Percentiles rank a stretch among this genome's conserved stretches.
These are phyloP conservation scores for Thermoascus crustaceus DNA, from an alignment of 2,329 filamentous ascomycete species.

Conservation along the genomic window DNA sequence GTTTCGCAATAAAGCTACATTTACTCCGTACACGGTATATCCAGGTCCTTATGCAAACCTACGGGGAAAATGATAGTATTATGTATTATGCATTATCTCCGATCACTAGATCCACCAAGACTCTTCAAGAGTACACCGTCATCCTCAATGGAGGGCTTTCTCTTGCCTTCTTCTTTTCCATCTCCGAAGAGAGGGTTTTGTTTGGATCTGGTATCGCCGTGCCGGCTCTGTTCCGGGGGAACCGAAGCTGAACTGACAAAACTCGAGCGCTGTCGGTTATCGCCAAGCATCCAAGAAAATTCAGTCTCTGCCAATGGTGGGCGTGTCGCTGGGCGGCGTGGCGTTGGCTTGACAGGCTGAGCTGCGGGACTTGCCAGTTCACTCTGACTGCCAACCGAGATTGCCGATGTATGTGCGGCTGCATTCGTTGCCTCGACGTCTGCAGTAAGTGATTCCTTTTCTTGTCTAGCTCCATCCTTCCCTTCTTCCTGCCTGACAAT, in stretches of 20 bases:
- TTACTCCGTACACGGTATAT: too few species aligned
- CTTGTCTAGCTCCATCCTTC: not conserved
- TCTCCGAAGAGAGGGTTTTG: slow-evolving; percentile 28
- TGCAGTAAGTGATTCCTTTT: not conserved
- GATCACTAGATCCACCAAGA: slow-evolving; percentile 19
- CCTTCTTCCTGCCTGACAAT: not conserved
- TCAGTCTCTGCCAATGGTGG: slow-evolving; percentile 39
- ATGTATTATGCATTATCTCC: not conserved
- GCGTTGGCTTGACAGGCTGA: slow-evolving; percentile 13
- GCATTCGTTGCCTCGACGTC: not conserved
- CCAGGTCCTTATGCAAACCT: too few species aligned
- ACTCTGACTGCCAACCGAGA: not conserved
- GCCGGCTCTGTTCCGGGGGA: slow-evolving; percentile 36
- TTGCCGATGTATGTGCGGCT: not conserved
- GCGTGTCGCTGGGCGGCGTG: slow-evolving; percentile 21
- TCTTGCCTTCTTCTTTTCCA: slow-evolving; percentile 20
- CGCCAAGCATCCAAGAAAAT: slow-evolving; percentile 45
- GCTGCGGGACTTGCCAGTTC: slow-evolving; percentile 1
- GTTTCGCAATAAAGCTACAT: too few species aligned
- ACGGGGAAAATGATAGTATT: not conserved
- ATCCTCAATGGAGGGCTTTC: slow-evolving; percentile 21
- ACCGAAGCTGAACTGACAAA: slow-evolving; percentile 40
- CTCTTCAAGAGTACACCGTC: slow-evolving; percentile 34
- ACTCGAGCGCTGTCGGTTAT: slow-evolving; percentile 34
- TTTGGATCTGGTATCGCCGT: slow-evolving; percentile 22